Percentiles rank a stretch among this genome's conserved stretches.
Conservation (phyloP, 352 stramenopile species). For the Aphanomyces cochlioides region DNA sequence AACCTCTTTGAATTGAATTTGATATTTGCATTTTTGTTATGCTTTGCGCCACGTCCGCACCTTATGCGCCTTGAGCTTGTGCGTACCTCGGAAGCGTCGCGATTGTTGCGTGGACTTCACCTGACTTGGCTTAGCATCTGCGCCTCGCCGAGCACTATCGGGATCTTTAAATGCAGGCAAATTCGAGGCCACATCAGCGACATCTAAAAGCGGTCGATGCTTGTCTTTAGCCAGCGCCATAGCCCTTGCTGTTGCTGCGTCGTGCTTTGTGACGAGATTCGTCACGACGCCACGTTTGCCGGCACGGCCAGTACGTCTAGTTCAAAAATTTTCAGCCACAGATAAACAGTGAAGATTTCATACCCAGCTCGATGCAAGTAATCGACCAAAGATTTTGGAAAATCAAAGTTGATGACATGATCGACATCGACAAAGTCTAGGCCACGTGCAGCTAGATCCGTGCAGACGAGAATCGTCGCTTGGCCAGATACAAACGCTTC, state of each 20-base stretch:
- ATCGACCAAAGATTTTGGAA: slow-evolving; percentile 88
- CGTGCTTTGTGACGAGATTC: slow-evolving; percentile 71
- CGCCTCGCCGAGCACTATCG: too few species aligned
- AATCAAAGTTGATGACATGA: slow-evolving; percentile 93
- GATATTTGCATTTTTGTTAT: background rate
- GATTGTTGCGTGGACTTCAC: slow-evolving; percentile 28
- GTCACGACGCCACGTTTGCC: slow-evolving; percentile 60
- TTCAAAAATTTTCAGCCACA: background rate
- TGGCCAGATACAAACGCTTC: slow-evolving; percentile 48
- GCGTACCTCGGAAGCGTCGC: slow-evolving; percentile 39
- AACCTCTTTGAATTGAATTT: background rate
- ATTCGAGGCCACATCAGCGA: background rate
- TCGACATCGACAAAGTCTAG: slow-evolving; percentile 87
- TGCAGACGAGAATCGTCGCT: slow-evolving; percentile 87
- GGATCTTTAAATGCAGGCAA: too few species aligned
- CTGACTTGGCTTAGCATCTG: background rate
- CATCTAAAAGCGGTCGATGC: slow-evolving; percentile 5
- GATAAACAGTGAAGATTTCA: background rate
- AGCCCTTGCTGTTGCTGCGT: slow-evolving; percentile 29
- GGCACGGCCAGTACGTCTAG: slow-evolving; percentile 51
- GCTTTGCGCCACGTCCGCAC: slow-evolving; percentile 35
- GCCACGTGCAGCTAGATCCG: slow-evolving; percentile 89
- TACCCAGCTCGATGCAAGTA: slow-evolving; percentile 89
- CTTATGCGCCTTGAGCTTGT: slow-evolving; percentile 59
- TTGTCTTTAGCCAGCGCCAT: slow-evolving; percentile 7